Percentiles rank a stretch among this genome's conserved stretches.
phyloP scores from a whole-genome alignment of 768 basidiomycete genomes.

The Pleurotus pulmonarius region DNA sequence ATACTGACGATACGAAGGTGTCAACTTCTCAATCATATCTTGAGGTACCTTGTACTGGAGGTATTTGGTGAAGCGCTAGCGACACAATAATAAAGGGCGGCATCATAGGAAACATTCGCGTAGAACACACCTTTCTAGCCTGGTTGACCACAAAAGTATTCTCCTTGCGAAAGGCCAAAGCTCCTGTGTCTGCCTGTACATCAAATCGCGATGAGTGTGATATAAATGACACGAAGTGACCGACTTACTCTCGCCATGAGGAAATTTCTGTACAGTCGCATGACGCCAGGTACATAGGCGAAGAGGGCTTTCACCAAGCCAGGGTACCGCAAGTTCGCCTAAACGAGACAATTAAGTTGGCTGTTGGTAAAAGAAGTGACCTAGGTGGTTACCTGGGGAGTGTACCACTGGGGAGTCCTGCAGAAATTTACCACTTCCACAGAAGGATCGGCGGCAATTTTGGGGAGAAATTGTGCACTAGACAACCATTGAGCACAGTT shows the following conservation, averaged over 20 bases:
- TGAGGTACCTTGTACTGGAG: slow-evolving; percentile 46
- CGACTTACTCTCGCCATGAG: slow-evolving; percentile 43
- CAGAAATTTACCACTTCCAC: slow-evolving; percentile 55
- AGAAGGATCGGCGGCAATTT: slow-evolving; percentile 45
- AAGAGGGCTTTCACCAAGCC: slow-evolving; percentile 49
- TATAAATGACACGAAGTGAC: background rate
- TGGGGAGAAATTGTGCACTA: slow-evolving; percentile 60
- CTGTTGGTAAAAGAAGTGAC: background rate
- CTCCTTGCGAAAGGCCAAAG: slow-evolving; percentile 36
- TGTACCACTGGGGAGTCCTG: slow-evolving; percentile 57
- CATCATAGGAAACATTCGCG: background rate
- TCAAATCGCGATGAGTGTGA: background rate
- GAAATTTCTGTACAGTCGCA: slow-evolving; percentile 43
- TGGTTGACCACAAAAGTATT: slow-evolving; percentile 28
- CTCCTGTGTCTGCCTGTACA: slow-evolving; percentile 32
- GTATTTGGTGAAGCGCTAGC: slow-evolving; percentile 38
- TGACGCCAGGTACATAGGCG: slow-evolving; percentile 44
- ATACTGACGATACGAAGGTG: slow-evolving; percentile 48
- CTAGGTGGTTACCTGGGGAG: slow-evolving; percentile 40
- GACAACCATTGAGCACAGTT: slow-evolving; percentile 5
- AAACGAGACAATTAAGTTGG: background rate
- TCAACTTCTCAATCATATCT: slow-evolving; percentile 40
- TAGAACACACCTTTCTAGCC: slow-evolving; percentile 26
- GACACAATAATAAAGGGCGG: background rate
- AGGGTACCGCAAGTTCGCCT: slow-evolving; percentile 41